Evolutionary conservation across 805 yeast species (phyloP), one percentile per base, ranked within the genome.

Genomic region (Ogataea siamensis): DNA sequence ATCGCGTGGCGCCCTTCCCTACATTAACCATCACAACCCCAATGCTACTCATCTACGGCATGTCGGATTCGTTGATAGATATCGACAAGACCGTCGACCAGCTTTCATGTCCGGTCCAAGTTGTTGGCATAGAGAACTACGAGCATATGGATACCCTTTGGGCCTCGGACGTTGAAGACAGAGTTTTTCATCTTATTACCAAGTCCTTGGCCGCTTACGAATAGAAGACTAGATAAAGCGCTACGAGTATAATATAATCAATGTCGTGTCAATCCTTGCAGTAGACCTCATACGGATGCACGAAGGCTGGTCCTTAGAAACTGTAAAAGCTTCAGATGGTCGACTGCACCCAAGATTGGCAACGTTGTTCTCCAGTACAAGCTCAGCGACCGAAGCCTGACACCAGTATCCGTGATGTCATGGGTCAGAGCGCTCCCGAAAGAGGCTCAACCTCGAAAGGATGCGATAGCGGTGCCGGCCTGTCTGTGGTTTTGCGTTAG

Each of bases 101-200:
- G 48, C 65, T 91, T 25, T 95, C 96, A 0, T 47, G 61, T 27
- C 39, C 45, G 8, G 42, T 45, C 7, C 52, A 60, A 16, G 34
- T 41, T 1, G 64, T 77, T 10, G 78, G 81, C 2, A 74, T 88
- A 0, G 69, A 66, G 0, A 65, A 66, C n/a, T 87, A 88, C 59
- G 98, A 89, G 62, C 98, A 89, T 61, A 67, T 89, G 55, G 98
- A 91, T 56, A 76, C 91, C 39, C 63, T 89, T 11, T 89, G 98
- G 98, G 95, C 95, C 7, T 61, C 71, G 7, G 77, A 80, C 37
- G 86, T 83, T 1, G 74, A 68, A 18, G 46, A 55, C 2, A 46
- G 62, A 20, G 79, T 77, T 1, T 66, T 74, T 33, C 20, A 23
- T 2, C 41, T 33, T 17, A 52, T 57, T 11, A 4, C 34, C 13